Base-by-base conservation (phyloP, 257 asterid species). In the Forsythia suspensa region DNA sequence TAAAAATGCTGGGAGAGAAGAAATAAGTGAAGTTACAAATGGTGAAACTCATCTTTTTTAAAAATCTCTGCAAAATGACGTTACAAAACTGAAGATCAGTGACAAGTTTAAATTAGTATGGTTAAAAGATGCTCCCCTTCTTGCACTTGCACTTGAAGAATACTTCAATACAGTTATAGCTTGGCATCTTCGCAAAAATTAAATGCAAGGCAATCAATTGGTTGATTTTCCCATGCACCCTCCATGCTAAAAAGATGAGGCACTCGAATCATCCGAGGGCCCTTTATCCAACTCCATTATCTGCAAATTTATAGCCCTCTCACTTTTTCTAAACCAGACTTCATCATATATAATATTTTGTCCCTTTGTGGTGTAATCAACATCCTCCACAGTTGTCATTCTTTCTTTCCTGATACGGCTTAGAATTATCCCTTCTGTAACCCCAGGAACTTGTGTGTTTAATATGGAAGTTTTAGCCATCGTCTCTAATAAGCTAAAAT, bases 1-100 rank as follows among this genome's bases (percentile, higher is more conserved):
- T 48, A 95, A 80, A 78, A 86, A 89, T 11, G 99, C 98, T 93
- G 89, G 51, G 70, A 67, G 36, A 74, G 20, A 52, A 80, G 38
- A 67, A 69, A 41, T 42, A 76, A 57, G 69, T 46, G 57, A 61
- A 9, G 76, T 77, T 71, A 72, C 46, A 6, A 15, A 51, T 13
- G 61, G 11, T 4, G 69, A 37, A 70, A n/a, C 10, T 29, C 13
- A 37, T n/a, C n/a, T 51, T 68, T 59, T 20, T 52, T 70, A 12
- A 75, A 38, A 59, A 21, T 15, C 3, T 7, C 71, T 75, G 34
- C 1, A 29, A 57, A 57, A 40, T 40, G 21, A 75, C 59, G 1
- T 21, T 55, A 15, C 4, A 48, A 4, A 48, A 13, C n/a, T 48
- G 10, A 74, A 20, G 63, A 73, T 48, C 12, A 73, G 3, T 48